phyloP scores from a whole-genome alignment of 768 basidiomycete species.

The Mycena capillaripes region DNA sequence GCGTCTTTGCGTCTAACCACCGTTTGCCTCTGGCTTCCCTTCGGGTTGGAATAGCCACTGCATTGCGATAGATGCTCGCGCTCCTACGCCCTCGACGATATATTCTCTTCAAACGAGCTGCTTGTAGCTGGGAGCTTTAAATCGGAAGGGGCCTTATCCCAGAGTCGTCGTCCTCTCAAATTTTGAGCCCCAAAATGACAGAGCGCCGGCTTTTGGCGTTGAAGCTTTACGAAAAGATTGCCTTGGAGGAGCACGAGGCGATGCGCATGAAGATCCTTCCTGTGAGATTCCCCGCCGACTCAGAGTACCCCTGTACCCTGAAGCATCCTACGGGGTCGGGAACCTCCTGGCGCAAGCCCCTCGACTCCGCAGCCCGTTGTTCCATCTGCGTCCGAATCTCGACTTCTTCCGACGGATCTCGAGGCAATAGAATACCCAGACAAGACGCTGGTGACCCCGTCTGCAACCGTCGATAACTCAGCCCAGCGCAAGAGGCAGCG shows the following conservation, averaged over 20 bases:
- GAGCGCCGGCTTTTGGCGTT: not conserved
- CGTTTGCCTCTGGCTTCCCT: no score
- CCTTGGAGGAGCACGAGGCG: slow-evolving; percentile 5
- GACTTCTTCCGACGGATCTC: slow-evolving; percentile 23
- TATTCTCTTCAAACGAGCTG: no score
- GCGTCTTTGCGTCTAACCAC: no score
- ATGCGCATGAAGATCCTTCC: slow-evolving; percentile 14
- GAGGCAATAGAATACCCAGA: slow-evolving; percentile 13
- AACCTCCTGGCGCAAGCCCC: slow-evolving; percentile 17
- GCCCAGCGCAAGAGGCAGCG: slow-evolving; percentile 14
- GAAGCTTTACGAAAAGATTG: slow-evolving; percentile 10
- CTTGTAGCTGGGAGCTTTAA: no score
- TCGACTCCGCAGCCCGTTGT: slow-evolving; percentile 21
- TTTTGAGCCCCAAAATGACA: no score
- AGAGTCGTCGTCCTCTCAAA: no score
- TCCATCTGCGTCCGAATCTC: slow-evolving; percentile 9
- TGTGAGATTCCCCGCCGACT: not conserved
- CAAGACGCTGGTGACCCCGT: slow-evolving; percentile 15
- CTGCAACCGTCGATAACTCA: slow-evolving; percentile 15
- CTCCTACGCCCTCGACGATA: no score
- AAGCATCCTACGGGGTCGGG: slow-evolving; percentile 15
- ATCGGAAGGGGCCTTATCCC: no score
- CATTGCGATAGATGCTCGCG: no score
- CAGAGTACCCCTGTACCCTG: slow-evolving; percentile 15
- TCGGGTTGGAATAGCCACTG: no score